phyloP scores from a whole-genome alignment of 2,329 filamentous ascomycete genomes.

The Neopestalotiopsis sp. region DNA sequence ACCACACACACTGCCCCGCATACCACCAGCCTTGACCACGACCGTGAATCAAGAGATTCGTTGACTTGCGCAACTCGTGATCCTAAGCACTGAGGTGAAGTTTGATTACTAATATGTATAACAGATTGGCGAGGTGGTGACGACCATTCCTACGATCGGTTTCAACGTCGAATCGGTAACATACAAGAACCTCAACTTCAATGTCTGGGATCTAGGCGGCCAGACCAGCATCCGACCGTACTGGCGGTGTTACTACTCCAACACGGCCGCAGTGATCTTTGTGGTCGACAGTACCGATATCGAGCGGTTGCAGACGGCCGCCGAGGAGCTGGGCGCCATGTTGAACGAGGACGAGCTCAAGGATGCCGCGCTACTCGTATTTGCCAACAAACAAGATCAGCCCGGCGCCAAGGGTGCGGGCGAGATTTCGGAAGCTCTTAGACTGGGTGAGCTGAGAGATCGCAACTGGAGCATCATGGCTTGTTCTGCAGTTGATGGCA shows the following conservation, averaged over 20 bases:
- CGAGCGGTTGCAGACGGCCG: conserved; percentile 88
- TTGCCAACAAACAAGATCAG: conserved; percentile 99
- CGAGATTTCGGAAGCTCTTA: conserved; percentile 93
- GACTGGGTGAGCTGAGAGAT: conserved; percentile 88
- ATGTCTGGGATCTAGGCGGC: conserved; percentile 97
- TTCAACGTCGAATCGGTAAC: conserved; percentile 99
- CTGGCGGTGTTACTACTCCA: conserved; percentile 99
- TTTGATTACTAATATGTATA: conserved; percentile 18
- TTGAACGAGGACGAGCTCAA: conserved; percentile 97
- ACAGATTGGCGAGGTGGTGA: conserved; percentile 97
- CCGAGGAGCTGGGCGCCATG: conserved; percentile 93
- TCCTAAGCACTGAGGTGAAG: background rate
- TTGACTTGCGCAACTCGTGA: background rate
- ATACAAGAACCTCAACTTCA: conserved; percentile 98
- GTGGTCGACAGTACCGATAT: conserved; percentile 99
- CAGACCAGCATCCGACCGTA: conserved; percentile 99
- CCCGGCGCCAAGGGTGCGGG: conserved; percentile 95
- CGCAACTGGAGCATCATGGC: conserved; percentile 99
- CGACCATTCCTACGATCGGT: conserved; percentile 97
- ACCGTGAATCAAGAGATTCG: background rate
- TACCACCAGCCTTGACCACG: background rate
- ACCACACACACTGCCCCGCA: background rate
- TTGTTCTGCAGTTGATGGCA: conserved; percentile 93
- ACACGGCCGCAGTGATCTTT: conserved; percentile 97
- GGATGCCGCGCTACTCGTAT: conserved; percentile 94